Evolutionary conservation across 2,329 filamentous ascomycete genomes (phyloP).

Genomic region (Aspergillus sp.): DNA sequence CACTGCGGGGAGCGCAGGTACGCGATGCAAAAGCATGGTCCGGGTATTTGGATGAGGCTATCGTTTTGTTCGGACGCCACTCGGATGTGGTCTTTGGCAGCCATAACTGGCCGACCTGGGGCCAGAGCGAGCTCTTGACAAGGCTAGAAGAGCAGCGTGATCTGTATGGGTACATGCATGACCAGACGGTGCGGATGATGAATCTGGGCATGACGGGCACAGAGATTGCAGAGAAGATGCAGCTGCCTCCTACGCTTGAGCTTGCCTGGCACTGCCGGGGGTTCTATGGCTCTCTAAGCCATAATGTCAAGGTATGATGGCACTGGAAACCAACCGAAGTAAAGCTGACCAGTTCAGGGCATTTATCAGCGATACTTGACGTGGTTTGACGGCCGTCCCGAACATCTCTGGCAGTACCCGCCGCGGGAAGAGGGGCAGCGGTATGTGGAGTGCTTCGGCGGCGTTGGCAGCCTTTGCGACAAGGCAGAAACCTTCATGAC

Average conservation of each 20-base stretch:
- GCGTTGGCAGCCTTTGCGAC: constrained; percentile 28
- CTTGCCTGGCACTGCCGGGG: constrained; percentile 32
- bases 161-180: constrained; percentile 41
- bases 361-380: constrained; percentile 37
- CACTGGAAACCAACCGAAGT: neutral
- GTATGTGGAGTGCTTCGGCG: constrained; percentile 41
- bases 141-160: constrained; percentile 40
- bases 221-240: constrained; percentile 43
- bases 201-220: constrained; percentile 38
- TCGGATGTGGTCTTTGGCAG: constrained; percentile 38
- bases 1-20: constrained; percentile 43
- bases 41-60: constrained; percentile 40
- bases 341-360: neutral
- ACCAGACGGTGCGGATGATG: constrained; percentile 42
- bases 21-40: constrained; percentile 44
- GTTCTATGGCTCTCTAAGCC: constrained; percentile 39
- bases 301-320: constrained; percentile 39
- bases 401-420: constrained; percentile 39
- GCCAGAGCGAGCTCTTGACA: constrained; percentile 21
- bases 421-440: constrained; percentile 32
- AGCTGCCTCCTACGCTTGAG: constrained; percentile 34
- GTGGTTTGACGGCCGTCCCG: constrained; percentile 37
- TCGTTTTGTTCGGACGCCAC: constrained; percentile 33
- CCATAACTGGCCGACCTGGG: constrained; percentile 48
- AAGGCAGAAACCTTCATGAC: constrained; percentile 30